Evolutionary conservation across 2,329 filamentous ascomycete species (phyloP), one percentile per base, ranked within the genome.

Genomic region (Fusarium beomiforme): DNA sequence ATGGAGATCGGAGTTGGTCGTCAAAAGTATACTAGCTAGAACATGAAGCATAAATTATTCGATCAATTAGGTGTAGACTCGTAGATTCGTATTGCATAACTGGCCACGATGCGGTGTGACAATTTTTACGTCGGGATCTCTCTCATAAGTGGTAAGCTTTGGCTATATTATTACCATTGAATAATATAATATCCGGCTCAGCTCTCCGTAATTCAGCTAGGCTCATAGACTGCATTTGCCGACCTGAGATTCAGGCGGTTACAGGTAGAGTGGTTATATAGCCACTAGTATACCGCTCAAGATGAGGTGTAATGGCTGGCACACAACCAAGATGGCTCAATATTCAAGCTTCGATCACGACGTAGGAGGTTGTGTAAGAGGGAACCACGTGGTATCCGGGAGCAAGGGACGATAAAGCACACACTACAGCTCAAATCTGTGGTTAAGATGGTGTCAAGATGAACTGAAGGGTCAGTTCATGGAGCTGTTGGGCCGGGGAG

Each of bases 311-410:
- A 16, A 31, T 37, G 49, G 57, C 14, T 68, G 64, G n/a, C 58
- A 55, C 55, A 60, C 37, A 26, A 37, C 23, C 12, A 57, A 41
- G 31, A 19, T 39, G 49, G 53, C 50, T 69, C n/a, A 42, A 55
- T 41, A n/a, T n/a, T 24, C 17, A 29, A 49, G 49, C 53, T 50
- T 69, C 17, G 47, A 68, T 36, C 26, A 34, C 34, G 46, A 34
- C 41, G n/a, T 37, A 36, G 26, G 44, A 49, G 43, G 59, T 36
- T 50, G 42, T 23, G 31, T 42, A 37, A 34, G 43, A 51, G 23
- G 24, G 49, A 61, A 47, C 66, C 69, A 71, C 69, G 69, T 71
- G 69, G 69, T 72, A 57, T 44, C 64, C 56, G 51, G 64, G 69
- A 72, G 69, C 69, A 70, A 69, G 69, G 69, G 46, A 70, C 55